These are phyloP conservation scores for Populus hybrid DNA, from an alignment of 441 rosid genomes.

Conservation along the genomic window DNA sequence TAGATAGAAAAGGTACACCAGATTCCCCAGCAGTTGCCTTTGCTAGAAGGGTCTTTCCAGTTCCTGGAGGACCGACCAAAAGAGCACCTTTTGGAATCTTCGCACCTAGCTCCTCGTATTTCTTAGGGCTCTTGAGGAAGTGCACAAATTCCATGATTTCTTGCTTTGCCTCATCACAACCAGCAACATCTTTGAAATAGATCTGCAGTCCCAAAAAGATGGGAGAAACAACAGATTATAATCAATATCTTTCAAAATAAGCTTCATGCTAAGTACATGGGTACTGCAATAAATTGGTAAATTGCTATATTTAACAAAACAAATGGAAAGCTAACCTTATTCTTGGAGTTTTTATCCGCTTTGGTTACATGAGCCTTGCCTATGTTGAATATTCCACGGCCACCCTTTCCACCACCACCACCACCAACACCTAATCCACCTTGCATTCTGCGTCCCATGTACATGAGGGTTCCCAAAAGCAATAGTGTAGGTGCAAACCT, in stretches of 20 bases:
- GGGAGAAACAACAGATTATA: background rate
- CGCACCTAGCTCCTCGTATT: slow-evolving; percentile 64
- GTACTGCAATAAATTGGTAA: background rate
- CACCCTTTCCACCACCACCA: slow-evolving; percentile 45
- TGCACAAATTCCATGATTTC: slow-evolving; percentile 80
- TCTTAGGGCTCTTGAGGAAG: slow-evolving; percentile 71
- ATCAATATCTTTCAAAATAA: background rate
- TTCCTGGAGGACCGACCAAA: slow-evolving; percentile 70
- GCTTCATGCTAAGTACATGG: background rate
- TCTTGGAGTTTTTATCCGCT: slow-evolving; percentile 55
- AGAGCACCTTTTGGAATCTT: slow-evolving; percentile 76
- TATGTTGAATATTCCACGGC: slow-evolving; percentile 55
- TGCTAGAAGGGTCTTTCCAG: slow-evolving; percentile 72
- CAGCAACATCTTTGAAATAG: slow-evolving; percentile 64
- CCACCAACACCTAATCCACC: slow-evolving; percentile 54
- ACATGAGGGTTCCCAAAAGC: slow-evolving; percentile 48
- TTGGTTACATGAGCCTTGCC: slow-evolving; percentile 62
- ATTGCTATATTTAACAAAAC: background rate
- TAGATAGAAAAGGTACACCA: slow-evolving; percentile 60
- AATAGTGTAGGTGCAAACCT: slow-evolving; percentile 53
- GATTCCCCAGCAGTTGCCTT: slow-evolving; percentile 81
- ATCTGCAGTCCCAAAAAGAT: slow-evolving; percentile 28
- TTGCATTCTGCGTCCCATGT: slow-evolving; percentile 49
- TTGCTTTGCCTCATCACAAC: slow-evolving; percentile 80
- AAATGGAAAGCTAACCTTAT: slow-evolving; percentile 41